These are phyloP conservation scores for Aspergillus bridgeri DNA, from an alignment of 495 filamentous ascomycete species.

Conservation along the genomic window DNA sequence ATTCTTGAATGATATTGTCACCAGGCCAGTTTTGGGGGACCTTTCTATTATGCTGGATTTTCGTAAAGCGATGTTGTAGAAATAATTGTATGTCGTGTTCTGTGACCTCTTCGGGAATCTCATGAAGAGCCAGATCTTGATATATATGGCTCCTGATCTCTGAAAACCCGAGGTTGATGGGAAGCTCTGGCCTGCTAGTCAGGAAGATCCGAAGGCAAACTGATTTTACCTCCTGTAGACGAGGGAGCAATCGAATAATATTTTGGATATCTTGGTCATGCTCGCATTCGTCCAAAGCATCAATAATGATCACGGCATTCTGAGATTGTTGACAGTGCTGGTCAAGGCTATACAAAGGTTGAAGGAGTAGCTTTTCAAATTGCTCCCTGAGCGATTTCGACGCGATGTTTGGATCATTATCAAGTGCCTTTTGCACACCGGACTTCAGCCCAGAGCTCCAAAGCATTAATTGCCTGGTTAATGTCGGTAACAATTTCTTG, in stretches of 20 bases:
- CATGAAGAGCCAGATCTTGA: slow-evolving; percentile 20
- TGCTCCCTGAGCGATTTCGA: slow-evolving; percentile 37
- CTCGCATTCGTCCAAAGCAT: slow-evolving; percentile 54
- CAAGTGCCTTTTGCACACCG: slow-evolving; percentile 32
- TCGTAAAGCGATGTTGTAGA: slow-evolving; percentile 15
- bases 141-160: slow-evolving; percentile 5
- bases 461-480: slow-evolving; percentile 36
- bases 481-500: slow-evolving; percentile 38
- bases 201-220: slow-evolving; percentile 26
- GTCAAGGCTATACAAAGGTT: slow-evolving; percentile 25
- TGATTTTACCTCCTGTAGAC: slow-evolving; percentile 7
- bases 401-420: slow-evolving; percentile 26
- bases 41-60: slow-evolving; percentile 9
- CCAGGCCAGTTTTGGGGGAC: slow-evolving; percentile 35
- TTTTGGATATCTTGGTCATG: slow-evolving; percentile 35
- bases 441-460: slow-evolving; percentile 23
- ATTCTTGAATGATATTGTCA: slow-evolving; percentile 4
- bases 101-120: slow-evolving; percentile 9
- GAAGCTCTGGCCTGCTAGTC: slow-evolving; percentile 45
- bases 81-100: slow-evolving; percentile 26
- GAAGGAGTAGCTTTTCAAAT: slow-evolving; percentile 43
- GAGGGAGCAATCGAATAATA: slow-evolving; percentile 38
- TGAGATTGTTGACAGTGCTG: background rate
- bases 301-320: slow-evolving; percentile 40
- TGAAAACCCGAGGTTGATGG: slow-evolving; percentile 33